phyloP scores from a whole-genome alignment of 768 basidiomycete species.

The Baorangia bicolor region DNA sequence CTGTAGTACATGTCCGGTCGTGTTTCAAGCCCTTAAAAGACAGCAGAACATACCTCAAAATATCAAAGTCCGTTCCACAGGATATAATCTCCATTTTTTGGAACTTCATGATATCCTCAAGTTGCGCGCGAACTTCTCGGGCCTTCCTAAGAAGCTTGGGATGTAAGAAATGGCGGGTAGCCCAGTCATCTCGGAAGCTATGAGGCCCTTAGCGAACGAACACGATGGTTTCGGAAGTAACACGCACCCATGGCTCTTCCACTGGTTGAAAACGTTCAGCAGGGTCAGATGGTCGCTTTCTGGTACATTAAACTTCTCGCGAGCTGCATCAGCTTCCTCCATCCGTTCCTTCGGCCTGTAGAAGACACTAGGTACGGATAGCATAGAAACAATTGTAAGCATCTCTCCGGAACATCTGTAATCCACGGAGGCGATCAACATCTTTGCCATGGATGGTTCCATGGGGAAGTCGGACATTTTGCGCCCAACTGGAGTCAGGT shows the following conservation, averaged over 20 bases:
- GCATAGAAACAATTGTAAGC: constrained; percentile 98
- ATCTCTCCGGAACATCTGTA: constrained; percentile 93
- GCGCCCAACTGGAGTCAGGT: constrained; percentile 85
- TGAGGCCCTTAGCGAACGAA: constrained; percentile 2
- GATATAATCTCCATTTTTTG: constrained; percentile 95
- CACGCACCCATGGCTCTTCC: constrained; percentile 91
- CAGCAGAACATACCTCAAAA: constrained; percentile 56
- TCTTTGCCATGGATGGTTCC: constrained; percentile 99
- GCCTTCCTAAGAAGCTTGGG: constrained; percentile 94
- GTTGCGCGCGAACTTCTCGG: constrained; percentile 90
- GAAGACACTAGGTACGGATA: constrained; percentile 96
- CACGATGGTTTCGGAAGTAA: neutral
- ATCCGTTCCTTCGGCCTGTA: constrained; percentile 96
- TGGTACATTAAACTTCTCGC: constrained; percentile 98
- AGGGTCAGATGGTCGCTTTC: constrained; percentile 97
- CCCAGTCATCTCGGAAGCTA: constrained; percentile 94
- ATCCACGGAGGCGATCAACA: constrained; percentile 89
- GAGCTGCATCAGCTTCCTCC: constrained; percentile 96
- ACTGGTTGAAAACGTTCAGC: constrained; percentile 95
- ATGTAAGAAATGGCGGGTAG: constrained; percentile 92
- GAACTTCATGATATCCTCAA: constrained; percentile 99
- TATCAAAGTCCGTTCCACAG: constrained; percentile 92
- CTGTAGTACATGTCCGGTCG: constrained; percentile 37
- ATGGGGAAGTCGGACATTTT: constrained; percentile 99
- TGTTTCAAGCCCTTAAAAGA: neutral